phyloP scores from a whole-genome alignment of 2,329 filamentous ascomycete species.

The Aspergillus phoenicis region DNA sequence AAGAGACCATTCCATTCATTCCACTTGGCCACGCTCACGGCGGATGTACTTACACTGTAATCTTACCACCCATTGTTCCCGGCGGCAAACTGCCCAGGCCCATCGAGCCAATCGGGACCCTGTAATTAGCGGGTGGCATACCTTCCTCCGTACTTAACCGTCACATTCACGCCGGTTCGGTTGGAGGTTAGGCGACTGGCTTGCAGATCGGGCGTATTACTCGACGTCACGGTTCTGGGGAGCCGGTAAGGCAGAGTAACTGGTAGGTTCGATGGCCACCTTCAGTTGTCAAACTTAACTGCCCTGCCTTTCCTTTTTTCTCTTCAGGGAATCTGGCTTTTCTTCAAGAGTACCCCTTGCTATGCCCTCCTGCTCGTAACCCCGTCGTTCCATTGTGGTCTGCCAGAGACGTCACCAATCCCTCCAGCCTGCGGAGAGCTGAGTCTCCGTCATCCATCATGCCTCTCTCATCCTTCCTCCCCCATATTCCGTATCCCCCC shows the following conservation, averaged over 20 bases:
- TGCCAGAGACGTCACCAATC: neutral
- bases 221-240: conserved; percentile 12
- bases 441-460: conserved; percentile 25
- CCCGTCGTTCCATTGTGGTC: neutral
- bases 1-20: neutral
- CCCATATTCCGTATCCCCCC: conserved; percentile 48
- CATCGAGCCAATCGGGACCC: neutral
- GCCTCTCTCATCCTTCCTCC: conserved; percentile 32
- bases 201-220: neutral
- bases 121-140: neutral
- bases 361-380: conserved; percentile 1
- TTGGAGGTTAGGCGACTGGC: neutral
- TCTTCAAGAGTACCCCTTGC: neutral
- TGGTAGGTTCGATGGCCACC: conserved; percentile 1
- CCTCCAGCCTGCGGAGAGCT: conserved; percentile 13
- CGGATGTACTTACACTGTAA: neutral
- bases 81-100: neutral
- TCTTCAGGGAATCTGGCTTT: neutral
- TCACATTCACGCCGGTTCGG: too few relatives aligned
- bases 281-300: neutral
- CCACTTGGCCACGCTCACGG: neutral
- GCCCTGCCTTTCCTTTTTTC: neutral
- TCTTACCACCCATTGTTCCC: conserved; percentile 2
- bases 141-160: neutral
- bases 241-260: neutral